Conservation (phyloP, 2,329 filamentous ascomycete genomes). For the Bipolaris sorokiniana region DNA sequence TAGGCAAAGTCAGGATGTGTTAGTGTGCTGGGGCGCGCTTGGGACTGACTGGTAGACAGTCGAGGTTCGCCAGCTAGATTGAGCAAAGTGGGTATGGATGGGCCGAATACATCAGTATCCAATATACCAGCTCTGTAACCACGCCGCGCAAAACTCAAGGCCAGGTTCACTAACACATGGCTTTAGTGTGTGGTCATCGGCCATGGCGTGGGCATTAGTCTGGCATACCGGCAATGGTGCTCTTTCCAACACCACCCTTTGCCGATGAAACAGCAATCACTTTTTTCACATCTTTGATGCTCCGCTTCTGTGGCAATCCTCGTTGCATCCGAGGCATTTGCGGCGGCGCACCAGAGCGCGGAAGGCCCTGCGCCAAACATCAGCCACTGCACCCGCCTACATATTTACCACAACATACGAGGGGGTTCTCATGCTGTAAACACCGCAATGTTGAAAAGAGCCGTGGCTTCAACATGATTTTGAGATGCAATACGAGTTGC, state of each 20-base stretch:
- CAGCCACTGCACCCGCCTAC: constrained; percentile 1
- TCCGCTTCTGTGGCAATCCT: constrained; percentile 78
- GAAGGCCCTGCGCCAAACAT: constrained; percentile 70
- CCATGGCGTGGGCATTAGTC: not conserved
- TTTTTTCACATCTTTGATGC: constrained; percentile 83
- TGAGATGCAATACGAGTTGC: constrained; percentile 13
- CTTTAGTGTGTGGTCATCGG: constrained; percentile 5
- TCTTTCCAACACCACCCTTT: constrained; percentile 98
- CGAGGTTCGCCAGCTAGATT: constrained; percentile 80
- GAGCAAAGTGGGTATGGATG: constrained; percentile 89
- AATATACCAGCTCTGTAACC: constrained; percentile 86
- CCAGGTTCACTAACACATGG: constrained; percentile 70
- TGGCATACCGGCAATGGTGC: constrained; percentile 77
- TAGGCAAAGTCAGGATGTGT: constrained; percentile 11
- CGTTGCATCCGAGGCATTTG: constrained; percentile 77
- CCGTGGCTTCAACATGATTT: constrained; percentile 52
- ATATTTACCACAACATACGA: constrained; percentile 60
- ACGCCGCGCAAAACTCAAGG: constrained; percentile 80
- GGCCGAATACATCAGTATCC: constrained; percentile 96
- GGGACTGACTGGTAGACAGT: constrained; percentile 69
- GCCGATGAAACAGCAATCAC: constrained; percentile 97
- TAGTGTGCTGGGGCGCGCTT: not conserved
- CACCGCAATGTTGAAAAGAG: constrained; percentile 60
- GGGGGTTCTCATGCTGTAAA: constrained; percentile 81
- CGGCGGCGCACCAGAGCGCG: constrained; percentile 70